Conservation (phyloP, 257 asterid genomes). For the Salvia miltiorrhiza region DNA sequence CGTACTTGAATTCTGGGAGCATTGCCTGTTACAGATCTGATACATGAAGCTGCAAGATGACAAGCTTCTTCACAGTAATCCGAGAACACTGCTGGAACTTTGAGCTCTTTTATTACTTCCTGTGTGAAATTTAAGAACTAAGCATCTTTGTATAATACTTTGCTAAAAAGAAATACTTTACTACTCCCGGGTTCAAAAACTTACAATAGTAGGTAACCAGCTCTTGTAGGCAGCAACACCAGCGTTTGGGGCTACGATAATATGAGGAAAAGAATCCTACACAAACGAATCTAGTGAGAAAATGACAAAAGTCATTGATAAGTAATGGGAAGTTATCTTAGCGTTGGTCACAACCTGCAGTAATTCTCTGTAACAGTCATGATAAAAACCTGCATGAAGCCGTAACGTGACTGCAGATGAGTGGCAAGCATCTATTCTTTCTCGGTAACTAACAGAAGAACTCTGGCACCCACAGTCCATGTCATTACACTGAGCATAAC, state of each 20-base stretch:
- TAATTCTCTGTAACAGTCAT: slow-evolving; percentile 52
- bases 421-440: slow-evolving; percentile 5
- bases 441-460: slow-evolving; percentile 22
- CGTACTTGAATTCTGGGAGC: slow-evolving; percentile 53
- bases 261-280: slow-evolving; percentile 60
- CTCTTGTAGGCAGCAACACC: slow-evolving; percentile 88
- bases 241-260: slow-evolving; percentile 83
- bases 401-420: slow-evolving; percentile 43
- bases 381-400: slow-evolving; percentile 82
- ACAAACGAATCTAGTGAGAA: slow-evolving; percentile 15
- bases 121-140: slow-evolving; percentile 15
- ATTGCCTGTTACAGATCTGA: slow-evolving; percentile 44
- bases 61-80: slow-evolving; percentile 97
- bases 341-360: slow-evolving; percentile 45
- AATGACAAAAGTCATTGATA: background rate
- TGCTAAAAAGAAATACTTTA: background rate
- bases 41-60: slow-evolving; percentile 62
- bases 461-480: slow-evolving; percentile 61
- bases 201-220: slow-evolving; percentile 92
- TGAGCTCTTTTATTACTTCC: slow-evolving; percentile 65
- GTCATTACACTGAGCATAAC: slow-evolving; percentile 53
- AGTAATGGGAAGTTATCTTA: background rate
- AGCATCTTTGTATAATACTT: background rate
- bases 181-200: slow-evolving; percentile 21
- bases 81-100: slow-evolving; percentile 72